A percentile compares a stretch with the other conserved stretches of the same genome.
phyloP scores from a whole-genome alignment of 495 filamentous ascomycete genomes.

The Ramalina intermedia region DNA sequence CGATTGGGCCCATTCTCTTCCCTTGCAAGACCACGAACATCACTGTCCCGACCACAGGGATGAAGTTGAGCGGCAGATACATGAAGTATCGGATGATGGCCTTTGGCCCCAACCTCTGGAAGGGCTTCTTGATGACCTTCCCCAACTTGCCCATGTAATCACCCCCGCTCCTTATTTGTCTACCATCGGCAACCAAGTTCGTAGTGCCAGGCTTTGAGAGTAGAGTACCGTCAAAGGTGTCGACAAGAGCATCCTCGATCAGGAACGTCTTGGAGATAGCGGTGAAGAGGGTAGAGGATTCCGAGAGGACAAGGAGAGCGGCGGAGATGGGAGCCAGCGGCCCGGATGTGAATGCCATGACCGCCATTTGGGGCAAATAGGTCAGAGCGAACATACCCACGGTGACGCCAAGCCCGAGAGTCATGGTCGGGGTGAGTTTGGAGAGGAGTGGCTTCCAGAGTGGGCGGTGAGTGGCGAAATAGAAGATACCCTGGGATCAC shows the following conservation, averaged over 20 bases:
- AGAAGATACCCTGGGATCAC: constrained; percentile 51
- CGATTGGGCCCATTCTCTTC: constrained; percentile 33
- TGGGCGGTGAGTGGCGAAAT: constrained; percentile 52
- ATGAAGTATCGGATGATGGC: constrained; percentile 54
- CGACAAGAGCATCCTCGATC: constrained; percentile 64
- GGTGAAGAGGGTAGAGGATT: constrained; percentile 66
- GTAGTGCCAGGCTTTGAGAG: constrained; percentile 35
- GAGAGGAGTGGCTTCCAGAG: constrained; percentile 53
- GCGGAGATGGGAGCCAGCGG: constrained; percentile 70
- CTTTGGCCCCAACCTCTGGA: constrained; percentile 48
- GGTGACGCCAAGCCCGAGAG: constrained; percentile 59
- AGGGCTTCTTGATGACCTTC: constrained; percentile 53
- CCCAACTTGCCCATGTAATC: constrained; percentile 55
- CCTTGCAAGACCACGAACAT: constrained; percentile 70
- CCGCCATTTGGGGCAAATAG: constrained; percentile 75
- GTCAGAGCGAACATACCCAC: constrained; percentile 73
- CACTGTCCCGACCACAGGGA: constrained; percentile 75
- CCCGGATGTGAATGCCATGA: constrained; percentile 65
- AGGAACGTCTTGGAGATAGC: constrained; percentile 61
- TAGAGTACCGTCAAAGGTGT: constrained; percentile 82
- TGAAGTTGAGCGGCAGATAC: constrained; percentile 82
- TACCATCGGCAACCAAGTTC: constrained; percentile 50
- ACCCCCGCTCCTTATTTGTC: constrained; percentile 38
- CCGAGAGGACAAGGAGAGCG: constrained; percentile 61
- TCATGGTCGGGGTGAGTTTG: constrained; percentile 50